Conservation (phyloP, 129 eudicot genomes). For the Helianthus annuus region DNA sequence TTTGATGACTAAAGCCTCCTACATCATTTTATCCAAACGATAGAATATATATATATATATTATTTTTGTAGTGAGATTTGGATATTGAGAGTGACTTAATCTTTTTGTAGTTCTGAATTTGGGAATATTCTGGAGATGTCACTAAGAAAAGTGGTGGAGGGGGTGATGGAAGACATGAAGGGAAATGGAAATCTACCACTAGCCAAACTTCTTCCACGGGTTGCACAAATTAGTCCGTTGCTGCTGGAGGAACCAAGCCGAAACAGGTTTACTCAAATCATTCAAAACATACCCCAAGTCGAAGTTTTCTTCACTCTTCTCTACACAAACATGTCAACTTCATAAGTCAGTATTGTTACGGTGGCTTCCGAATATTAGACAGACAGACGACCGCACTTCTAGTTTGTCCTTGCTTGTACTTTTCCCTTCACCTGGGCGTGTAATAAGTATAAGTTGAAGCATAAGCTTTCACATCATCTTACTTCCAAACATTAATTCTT, state of each 20-base stretch:
- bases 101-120: slow-evolving; percentile 66
- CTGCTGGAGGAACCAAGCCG: slow-evolving; percentile 66
- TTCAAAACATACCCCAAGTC: slow-evolving; percentile 68
- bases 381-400: too few relatives aligned
- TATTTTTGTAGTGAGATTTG: not conserved
- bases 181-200: slow-evolving; percentile 64
- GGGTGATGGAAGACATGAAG: slow-evolving; percentile 57
- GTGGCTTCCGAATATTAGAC: too few relatives aligned
- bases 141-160: slow-evolving; percentile 60
- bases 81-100: not conserved
- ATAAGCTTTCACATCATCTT: not conserved
- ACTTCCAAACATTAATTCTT: not conserved
- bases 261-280: slow-evolving; percentile 55
- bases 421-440: not conserved
- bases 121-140: slow-evolving; percentile 66
- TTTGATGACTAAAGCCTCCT: not conserved
- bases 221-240: slow-evolving; percentile 59
- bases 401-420: not conserved
- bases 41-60: too few relatives aligned
- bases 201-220: slow-evolving; percentile 68
- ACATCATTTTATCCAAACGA: too few relatives aligned
- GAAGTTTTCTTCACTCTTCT: slow-evolving; percentile 85
- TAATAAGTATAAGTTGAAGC: not conserved
- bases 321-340: slow-evolving; percentile 62
- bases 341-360: not conserved